Conservation (phyloP, 202 grass and related monocot species). For the Setaria italica region DNA sequence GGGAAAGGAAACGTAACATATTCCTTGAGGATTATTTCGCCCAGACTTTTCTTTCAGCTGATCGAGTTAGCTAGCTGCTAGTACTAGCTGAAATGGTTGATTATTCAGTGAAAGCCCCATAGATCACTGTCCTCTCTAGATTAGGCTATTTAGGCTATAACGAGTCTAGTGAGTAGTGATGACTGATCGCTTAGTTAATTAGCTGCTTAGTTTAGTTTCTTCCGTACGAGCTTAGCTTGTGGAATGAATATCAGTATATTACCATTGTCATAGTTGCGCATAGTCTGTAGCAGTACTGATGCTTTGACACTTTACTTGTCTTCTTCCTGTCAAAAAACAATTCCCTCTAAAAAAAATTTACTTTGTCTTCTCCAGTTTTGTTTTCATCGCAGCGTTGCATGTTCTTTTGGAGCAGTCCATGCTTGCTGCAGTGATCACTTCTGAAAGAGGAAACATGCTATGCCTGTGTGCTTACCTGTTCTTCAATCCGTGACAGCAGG, state of each 20-base stretch:
- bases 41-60: background rate
- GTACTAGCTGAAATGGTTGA: conserved; percentile 9
- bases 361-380: conserved; percentile 32
- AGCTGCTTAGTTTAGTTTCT: conserved; percentile 38
- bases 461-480: background rate
- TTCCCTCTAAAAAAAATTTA: background rate
- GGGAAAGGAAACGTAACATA: conserved; percentile 27
- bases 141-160: background rate
- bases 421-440: background rate
- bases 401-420: background rate
- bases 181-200: conserved; percentile 31
- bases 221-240: conserved; percentile 4
- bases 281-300: background rate
- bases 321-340: background rate
- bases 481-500: background rate
- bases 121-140: conserved; percentile 34
- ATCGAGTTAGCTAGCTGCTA: background rate
- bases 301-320: background rate
- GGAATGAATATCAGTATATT: conserved; percentile 34
- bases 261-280: conserved; percentile 41
- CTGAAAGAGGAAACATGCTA: background rate
- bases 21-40: background rate
- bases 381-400: conserved; percentile 21
- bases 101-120: background rate
- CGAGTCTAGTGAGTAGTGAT: conserved; percentile 15